Percentiles rank a stretch among this genome's conserved stretches.
These are phyloP conservation scores for Chara braunii DNA, from an alignment of 139 green algal species.

Conservation along the genomic window DNA sequence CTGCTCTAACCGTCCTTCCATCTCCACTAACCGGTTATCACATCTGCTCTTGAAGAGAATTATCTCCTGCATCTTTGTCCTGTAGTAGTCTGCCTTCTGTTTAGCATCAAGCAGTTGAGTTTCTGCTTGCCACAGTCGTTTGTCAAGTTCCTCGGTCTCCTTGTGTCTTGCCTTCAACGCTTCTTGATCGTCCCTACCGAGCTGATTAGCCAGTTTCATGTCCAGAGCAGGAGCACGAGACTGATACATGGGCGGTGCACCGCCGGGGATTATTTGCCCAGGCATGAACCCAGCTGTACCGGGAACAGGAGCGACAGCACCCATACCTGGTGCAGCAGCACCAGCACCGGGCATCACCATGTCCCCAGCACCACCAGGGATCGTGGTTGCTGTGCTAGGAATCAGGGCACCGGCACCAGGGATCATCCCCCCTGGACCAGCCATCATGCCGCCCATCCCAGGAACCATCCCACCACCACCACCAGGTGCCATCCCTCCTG, in stretches of 20 bases:
- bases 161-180: conserved; percentile 11
- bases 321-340: too few relatives aligned
- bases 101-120: conserved; percentile 24
- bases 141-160: conserved; percentile 13
- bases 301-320: too few relatives aligned
- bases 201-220: conserved; percentile 8
- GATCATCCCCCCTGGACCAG: too few relatives aligned
- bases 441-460: too few relatives aligned
- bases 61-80: conserved; percentile 38
- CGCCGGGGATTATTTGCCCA: too few relatives aligned
- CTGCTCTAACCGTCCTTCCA: neutral
- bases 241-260: conserved; percentile 8
- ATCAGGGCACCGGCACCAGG: too few relatives aligned
- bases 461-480: too few relatives aligned
- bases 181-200: conserved; percentile 16
- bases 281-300: too few relatives aligned
- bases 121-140: conserved; percentile 26
- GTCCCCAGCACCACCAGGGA: too few relatives aligned
- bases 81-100: conserved; percentile 39
- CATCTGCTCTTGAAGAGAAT: conserved; percentile 36
- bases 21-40: conserved; percentile 31
- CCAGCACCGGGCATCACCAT: too few relatives aligned
- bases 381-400: too few relatives aligned
- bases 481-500: too few relatives aligned
- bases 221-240: conserved; percentile 17